Base-by-base conservation (phyloP, 2,329 filamentous ascomycete genomes). In the Chaetomium globosum region DNA sequence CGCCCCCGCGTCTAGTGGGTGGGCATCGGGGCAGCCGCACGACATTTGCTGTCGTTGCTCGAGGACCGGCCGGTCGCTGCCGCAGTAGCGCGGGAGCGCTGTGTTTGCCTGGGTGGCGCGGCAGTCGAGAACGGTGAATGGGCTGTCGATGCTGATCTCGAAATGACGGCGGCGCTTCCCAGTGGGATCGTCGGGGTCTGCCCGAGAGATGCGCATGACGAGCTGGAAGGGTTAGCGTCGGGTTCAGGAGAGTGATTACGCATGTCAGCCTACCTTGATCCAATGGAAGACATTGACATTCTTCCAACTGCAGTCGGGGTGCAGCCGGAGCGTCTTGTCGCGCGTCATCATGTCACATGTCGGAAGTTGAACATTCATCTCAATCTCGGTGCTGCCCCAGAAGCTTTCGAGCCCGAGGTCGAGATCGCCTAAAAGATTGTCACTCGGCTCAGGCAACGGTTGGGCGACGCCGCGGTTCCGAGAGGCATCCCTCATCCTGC, bases 71-170 rank as follows among this genome's bases (percentile, higher is more conserved):
- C 68, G 63, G 9, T 86, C 87, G 4, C 77, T 74, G 26, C 82
- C 80, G 7, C 80, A 78, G 75, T 97, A 97, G 19, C 91, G 90
- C 0, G 93, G 93, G 12, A 97, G 83, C 13, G 88, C 87, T 30
- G 90, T 96, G 76, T 97, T 97, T 58, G 91, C 89, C 75, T 95
- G 91, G 0, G 92, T 96, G n/a, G 93, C 93, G 68, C 91, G 91
- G 79, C 93, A 97, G 68, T 93, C 94, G 56, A 97, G 89, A 54
- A 97, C 92, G 67, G 94, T 94, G 75, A 97, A 94, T 0, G 93
- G 93, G 1, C 93, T 97, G 77, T 97, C 93, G 71, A 97, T 97
- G 70, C 92, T 96, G 72, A 97, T 97, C 77, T 97, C 93, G 71
- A 96, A 97, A 75, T 97, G 93, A 39, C 93, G 86, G 68, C 93